A percentile compares a stretch with the other conserved stretches of the same genome.
These are phyloP conservation scores for Phascolomyces articulosus DNA, from an alignment of 371 early-diverging fungal species.

Conservation along the genomic window DNA sequence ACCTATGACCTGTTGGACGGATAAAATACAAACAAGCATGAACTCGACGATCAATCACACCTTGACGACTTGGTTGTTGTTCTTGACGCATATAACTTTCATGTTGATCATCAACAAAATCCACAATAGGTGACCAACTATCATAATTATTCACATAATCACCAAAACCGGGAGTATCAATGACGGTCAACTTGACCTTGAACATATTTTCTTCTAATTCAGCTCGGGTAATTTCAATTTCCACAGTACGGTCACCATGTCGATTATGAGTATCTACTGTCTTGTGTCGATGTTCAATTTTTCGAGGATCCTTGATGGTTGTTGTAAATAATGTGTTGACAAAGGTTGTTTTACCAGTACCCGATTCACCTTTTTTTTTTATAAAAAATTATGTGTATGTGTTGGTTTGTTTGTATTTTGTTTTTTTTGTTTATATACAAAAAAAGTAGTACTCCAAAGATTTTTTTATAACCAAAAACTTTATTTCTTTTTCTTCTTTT, in stretches of 20 bases:
- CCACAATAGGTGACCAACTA: constrained; percentile 73
- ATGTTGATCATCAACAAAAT: constrained; percentile 94
- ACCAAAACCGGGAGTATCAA: constrained; percentile 92
- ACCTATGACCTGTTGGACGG: constrained; percentile 86
- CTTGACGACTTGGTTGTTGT: constrained; percentile 53
- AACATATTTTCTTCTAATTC: constrained; percentile 97
- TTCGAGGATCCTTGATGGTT: constrained; percentile 58
- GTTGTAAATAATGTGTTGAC: constrained; percentile 81
- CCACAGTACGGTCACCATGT: constrained; percentile 61
- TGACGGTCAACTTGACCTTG: constrained; percentile 87
- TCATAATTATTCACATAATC: constrained; percentile 78
- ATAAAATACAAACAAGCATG: constrained; percentile 95
- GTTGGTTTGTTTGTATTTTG: not conserved
- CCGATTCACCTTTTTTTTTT: constrained; percentile 41
- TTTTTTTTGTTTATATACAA: too few relatives aligned
- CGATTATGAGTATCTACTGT: constrained; percentile 33
- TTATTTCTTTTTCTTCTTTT: too few relatives aligned
- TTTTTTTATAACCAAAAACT: too few relatives aligned
- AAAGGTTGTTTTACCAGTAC: constrained; percentile 74
- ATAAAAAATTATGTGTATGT: not conserved
- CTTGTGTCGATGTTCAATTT: constrained; percentile 36
- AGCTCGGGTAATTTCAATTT: constrained; percentile 64
- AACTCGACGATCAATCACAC: constrained; percentile 72
- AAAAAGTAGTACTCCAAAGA: too few relatives aligned
- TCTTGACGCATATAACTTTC: constrained; percentile 85